phyloP scores from a whole-genome alignment of 1,284 basidiomycete species.

The Austroboletus novae-zelandiae region DNA sequence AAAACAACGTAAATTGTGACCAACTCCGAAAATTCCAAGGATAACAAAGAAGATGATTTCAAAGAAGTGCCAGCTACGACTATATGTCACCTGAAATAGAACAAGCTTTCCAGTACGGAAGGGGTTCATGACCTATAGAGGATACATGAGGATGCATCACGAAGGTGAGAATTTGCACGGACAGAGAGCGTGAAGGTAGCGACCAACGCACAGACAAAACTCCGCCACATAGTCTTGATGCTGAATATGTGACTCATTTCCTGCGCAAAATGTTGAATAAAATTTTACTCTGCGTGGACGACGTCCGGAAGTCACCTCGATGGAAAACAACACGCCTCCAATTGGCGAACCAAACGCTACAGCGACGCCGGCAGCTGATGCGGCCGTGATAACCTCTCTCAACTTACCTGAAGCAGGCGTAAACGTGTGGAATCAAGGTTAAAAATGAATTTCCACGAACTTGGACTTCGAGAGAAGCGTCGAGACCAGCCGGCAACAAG shows the following conservation, averaged over 20 bases:
- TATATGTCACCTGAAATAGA: constrained; percentile 97
- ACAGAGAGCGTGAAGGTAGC: constrained; percentile 96
- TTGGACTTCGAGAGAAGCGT: constrained; percentile 84
- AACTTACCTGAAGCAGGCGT: constrained; percentile 70
- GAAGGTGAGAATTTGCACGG: constrained; percentile 34
- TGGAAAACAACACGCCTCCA: constrained; percentile 93
- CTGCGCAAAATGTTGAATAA: constrained; percentile 39
- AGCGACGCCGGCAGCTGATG: constrained; percentile 95
- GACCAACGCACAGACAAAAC: constrained; percentile 95
- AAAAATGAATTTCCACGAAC: constrained; percentile 42
- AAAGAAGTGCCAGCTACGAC: constrained; percentile 98
- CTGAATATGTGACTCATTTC: constrained; percentile 98
- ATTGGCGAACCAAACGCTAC: constrained; percentile 98
- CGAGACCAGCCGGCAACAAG: constrained; percentile 83
- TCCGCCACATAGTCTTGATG: constrained; percentile 97
- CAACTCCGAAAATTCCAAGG: constrained; percentile 92
- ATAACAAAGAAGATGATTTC: constrained; percentile 97
- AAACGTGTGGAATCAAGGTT: constrained; percentile 6
- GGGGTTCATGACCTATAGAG: constrained; percentile 87
- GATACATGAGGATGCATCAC: constrained; percentile 16
- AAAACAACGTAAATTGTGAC: constrained; percentile 24
- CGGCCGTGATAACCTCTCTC: constrained; percentile 93
- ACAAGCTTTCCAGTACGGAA: constrained; percentile 98
- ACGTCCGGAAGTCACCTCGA: constrained; percentile 50
- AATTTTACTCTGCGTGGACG: not conserved